These are phyloP conservation scores for cucumber (Cucumis sativus) DNA, from an alignment of 306 rosid species.

Conservation along the genomic window DNA sequence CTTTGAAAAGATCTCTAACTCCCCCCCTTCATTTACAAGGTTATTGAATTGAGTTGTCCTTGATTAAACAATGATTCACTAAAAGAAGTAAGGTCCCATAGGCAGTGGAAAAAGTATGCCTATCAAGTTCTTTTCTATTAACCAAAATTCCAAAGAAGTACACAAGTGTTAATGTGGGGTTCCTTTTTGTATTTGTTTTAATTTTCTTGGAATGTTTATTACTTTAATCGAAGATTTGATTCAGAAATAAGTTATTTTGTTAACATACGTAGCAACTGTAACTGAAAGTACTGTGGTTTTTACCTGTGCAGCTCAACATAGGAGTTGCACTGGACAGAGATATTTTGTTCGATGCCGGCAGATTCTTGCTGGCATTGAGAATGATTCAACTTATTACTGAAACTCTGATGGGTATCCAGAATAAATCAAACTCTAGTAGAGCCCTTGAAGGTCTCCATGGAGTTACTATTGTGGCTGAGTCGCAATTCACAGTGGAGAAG, in stretches of 20 bases:
- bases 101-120: not conserved
- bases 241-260: not conserved
- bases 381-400: conserved; percentile 13
- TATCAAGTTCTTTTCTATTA: not conserved
- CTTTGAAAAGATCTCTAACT: not conserved
- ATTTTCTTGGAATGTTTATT: not conserved
- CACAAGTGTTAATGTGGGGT: not conserved
- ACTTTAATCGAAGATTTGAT: not conserved
- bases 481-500: conserved; percentile 44
- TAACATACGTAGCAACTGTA: not conserved
- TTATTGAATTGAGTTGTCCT: not conserved
- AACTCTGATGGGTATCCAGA: conserved; percentile 36
- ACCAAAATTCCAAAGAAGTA: not conserved
- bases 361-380: conserved; percentile 48
- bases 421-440: conserved; percentile 22
- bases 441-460: conserved; percentile 76
- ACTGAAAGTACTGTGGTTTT: not conserved
- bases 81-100: not conserved
- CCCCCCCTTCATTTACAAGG: not conserved
- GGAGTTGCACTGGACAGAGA: conserved; percentile 15
- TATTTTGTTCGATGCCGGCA: conserved; percentile 51
- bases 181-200: not conserved
- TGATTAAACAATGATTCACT: not conserved
- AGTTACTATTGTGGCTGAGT: conserved; percentile 45
- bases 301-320: not conserved